phyloP scores from a whole-genome alignment of 495 filamentous ascomycete genomes.

The Xanthoparmelia taractica region DNA sequence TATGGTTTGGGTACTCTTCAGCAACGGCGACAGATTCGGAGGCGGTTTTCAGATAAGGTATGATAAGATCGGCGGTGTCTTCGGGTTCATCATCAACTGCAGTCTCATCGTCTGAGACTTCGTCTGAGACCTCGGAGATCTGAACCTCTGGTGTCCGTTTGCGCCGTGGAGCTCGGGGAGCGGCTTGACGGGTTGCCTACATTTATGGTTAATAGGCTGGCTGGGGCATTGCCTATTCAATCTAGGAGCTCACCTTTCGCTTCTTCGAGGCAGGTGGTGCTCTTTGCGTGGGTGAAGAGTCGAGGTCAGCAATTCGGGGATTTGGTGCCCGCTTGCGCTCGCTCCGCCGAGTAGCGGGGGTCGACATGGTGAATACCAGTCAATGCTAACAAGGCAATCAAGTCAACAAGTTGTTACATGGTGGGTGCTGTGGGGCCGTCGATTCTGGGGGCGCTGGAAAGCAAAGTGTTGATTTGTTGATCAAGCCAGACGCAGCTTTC shows the following conservation, averaged over 20 bases:
- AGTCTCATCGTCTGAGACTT: slow-evolving; percentile 22
- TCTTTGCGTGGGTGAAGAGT: slow-evolving; percentile 22
- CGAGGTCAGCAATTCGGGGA: slow-evolving; percentile 22
- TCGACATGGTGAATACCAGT: slow-evolving; percentile 13
- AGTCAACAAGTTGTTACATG: background rate
- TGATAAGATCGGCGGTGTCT: slow-evolving; percentile 65
- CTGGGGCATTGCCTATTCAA: background rate
- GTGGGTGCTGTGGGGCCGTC: background rate
- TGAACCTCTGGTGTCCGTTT: slow-evolving; percentile 12
- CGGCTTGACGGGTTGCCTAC: slow-evolving; percentile 17
- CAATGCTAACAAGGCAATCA: background rate
- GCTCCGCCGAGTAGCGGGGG: slow-evolving; percentile 22
- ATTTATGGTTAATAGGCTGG: background rate
- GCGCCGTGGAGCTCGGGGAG: slow-evolving; percentile 14
- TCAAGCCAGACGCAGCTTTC: slow-evolving; percentile 3
- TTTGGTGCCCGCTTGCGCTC: slow-evolving; percentile 26
- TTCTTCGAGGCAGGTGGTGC: slow-evolving; percentile 18
- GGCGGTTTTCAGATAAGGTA: slow-evolving; percentile 56
- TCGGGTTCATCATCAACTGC: slow-evolving; percentile 42
- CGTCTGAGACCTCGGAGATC: slow-evolving; percentile 14
- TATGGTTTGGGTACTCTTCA: slow-evolving; percentile 59
- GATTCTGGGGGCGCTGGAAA: background rate
- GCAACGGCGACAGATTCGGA: slow-evolving; percentile 58
- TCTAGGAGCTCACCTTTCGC: slow-evolving; percentile 18
- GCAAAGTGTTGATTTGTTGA: slow-evolving; percentile 11